Conservation (phyloP, 768 basidiomycete genomes). For the Phaeolepiota aurea region DNA sequence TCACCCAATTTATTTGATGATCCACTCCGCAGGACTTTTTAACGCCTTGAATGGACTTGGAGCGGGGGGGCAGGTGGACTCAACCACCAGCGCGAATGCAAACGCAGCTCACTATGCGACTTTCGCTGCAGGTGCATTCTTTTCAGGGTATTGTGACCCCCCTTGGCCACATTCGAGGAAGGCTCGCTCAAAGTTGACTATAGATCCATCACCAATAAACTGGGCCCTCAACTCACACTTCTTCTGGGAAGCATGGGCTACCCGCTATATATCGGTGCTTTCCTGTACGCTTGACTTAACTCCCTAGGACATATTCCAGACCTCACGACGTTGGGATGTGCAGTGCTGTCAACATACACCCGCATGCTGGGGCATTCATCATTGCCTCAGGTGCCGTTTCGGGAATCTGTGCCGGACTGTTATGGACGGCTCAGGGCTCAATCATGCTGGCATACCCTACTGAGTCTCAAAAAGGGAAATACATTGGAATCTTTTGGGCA, state of each 20-base stretch:
- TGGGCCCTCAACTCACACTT: constrained; percentile 69
- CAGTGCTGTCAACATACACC: constrained; percentile 67
- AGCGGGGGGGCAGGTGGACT: constrained; percentile 66
- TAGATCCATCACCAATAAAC: constrained; percentile 72
- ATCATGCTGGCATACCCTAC: constrained; percentile 82
- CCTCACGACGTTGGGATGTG: background rate
- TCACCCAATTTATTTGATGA: background rate
- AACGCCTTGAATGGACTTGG: constrained; percentile 78
- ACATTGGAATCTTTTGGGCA: constrained; percentile 75
- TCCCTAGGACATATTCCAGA: background rate
- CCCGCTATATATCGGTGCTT: constrained; percentile 65
- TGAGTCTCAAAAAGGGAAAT: constrained; percentile 68
- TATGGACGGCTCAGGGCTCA: constrained; percentile 84
- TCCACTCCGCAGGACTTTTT: constrained; percentile 48
- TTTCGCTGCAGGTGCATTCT: constrained; percentile 35
- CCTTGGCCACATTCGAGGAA: too few relatives aligned
- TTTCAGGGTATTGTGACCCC: constrained; percentile 51
- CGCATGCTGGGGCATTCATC: constrained; percentile 50
- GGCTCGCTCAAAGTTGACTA: too few relatives aligned
- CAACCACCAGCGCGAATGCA: constrained; percentile 59
- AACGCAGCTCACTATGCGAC: constrained; percentile 60
- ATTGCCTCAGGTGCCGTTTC: constrained; percentile 66
- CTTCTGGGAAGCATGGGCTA: constrained; percentile 71
- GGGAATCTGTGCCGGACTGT: constrained; percentile 59
- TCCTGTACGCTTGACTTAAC: constrained; percentile 38